Evolutionary conservation across 106 monocot genomes (phyloP).

Genomic region (Dioscorea zingiberensis): DNA sequence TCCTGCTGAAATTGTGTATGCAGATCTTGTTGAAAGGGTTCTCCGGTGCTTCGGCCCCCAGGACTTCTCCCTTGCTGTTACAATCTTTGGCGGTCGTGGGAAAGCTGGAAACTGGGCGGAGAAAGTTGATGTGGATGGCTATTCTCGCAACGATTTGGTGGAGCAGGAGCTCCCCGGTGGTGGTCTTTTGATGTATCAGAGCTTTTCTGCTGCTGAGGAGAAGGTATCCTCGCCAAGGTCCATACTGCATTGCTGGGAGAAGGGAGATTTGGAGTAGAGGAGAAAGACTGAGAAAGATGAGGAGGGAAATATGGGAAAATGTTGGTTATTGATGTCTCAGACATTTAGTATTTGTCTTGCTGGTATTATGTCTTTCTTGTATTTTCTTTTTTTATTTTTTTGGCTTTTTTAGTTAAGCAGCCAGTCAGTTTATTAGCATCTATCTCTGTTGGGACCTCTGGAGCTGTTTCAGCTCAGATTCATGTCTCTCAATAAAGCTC

Average conservation of each 20-base stretch:
- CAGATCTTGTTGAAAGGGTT: constrained; percentile 45
- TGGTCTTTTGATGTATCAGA: constrained; percentile 33
- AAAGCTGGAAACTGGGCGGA: constrained; percentile 25
- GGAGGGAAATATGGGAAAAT: neutral
- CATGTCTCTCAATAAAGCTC: too few species aligned
- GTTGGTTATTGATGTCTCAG: neutral
- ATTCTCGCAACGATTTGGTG: constrained; percentile 15
- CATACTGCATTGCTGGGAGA: constrained; percentile 38
- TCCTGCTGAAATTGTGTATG: constrained; percentile 18
- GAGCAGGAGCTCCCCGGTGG: constrained; percentile 34
- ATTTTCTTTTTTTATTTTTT: neutral
- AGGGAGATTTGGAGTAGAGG: constrained; percentile 8
- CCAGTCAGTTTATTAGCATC: constrained; percentile 17
- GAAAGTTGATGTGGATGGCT: constrained; percentile 15
- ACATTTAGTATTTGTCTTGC: neutral
- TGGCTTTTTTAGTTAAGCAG: constrained; percentile 20
- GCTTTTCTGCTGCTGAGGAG: constrained; percentile 12
- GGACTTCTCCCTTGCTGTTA: constrained; percentile 44
- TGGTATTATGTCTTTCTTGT: neutral
- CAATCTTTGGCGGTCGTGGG: constrained; percentile 27
- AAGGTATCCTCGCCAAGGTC: constrained; percentile 29
- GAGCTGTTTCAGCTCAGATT: neutral
- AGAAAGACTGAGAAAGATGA: constrained; percentile 7
- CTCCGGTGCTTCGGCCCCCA: constrained; percentile 41
- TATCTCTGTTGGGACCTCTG: neutral